Base-by-base conservation (phyloP, 306 rosid species). In the Boehmeria nivea region DNA sequence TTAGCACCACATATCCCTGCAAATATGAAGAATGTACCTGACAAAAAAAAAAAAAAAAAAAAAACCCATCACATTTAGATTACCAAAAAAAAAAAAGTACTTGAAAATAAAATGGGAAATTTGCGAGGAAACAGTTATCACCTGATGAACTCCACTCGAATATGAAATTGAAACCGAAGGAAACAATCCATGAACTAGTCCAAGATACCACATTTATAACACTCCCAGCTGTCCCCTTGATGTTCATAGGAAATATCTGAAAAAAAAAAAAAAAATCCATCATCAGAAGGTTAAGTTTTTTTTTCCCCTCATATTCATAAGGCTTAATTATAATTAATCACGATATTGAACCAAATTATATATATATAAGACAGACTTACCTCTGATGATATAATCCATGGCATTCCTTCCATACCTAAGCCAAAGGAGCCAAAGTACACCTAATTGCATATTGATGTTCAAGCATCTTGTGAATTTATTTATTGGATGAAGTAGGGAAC, bases 211-310 rank as follows among this genome's bases (percentile, higher is more conserved):
- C 6, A 12, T 63, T 60, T 40, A 61, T 51, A 34, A 77, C 69
- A 66, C 78, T 72, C 54, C 83, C 83, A 1, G 76, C 78, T 4
- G 83, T 64, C n/a, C 79, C 79, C 51, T 77, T 77, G 18, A 77
- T 56, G 20, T 65, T 72, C 12, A 65, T 56, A 26, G 76, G 83
- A 38, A 64, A 77, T 17, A 68, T 69, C 76, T 72, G 70, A 16
- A 61, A 60, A 31, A 8, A 23, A 36, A 39, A 28, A 21, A n/a
- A 20, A 8, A 3, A 11, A 37, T 21, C 45, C 45, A 12, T n/a
- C n/a, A n/a, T n/a, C n/a, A n/a, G n/a, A n/a, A n/a, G n/a, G n/a
- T n/a, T n/a, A n/a, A n/a, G n/a, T n/a, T n/a, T n/a, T n/a, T n/a
- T n/a, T n/a, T n/a, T n/a, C n/a, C n/a, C n/a, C n/a, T n/a, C n/a